Conservation (phyloP, 225 moss, liverwort and hornwort genomes). For the Marchantia polymorpha region DNA sequence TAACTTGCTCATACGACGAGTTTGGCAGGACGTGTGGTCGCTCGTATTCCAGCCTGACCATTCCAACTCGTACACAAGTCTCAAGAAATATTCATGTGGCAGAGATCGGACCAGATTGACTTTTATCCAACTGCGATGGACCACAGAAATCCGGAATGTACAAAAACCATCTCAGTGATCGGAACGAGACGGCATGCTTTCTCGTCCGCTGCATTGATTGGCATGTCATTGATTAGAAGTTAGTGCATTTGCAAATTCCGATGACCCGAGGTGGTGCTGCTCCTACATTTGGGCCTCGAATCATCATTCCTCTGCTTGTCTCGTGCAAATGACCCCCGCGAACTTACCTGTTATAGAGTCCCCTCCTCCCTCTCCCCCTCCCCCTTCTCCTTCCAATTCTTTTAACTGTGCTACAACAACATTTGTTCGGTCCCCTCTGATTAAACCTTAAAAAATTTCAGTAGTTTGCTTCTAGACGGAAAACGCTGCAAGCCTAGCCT, state of each 20-base stretch:
- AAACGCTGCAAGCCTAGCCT: background rate
- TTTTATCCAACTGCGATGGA: background rate
- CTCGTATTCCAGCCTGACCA: background rate
- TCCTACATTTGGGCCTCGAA: background rate
- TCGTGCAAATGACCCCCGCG: background rate
- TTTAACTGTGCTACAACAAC: too few relatives aligned
- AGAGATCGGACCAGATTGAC: background rate
- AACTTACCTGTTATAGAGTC: background rate
- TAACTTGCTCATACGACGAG: too few relatives aligned
- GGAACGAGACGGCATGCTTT: background rate
- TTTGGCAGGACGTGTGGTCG: too few relatives aligned
- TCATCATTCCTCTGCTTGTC: background rate
- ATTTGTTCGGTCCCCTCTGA: too few relatives aligned
- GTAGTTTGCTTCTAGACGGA: background rate
- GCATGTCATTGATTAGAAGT: background rate
- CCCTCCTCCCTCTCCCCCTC: background rate
- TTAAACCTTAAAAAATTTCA: background rate
- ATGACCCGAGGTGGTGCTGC: background rate
- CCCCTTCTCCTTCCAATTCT: background rate
- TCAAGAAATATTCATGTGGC: background rate
- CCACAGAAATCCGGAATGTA: background rate
- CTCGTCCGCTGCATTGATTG: background rate
- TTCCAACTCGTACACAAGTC: background rate
- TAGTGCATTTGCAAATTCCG: background rate
- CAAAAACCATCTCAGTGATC: background rate